Evolutionary conservation across 345 rosid genomes (phyloP).

Genomic region (Gossypium arboreum): DNA sequence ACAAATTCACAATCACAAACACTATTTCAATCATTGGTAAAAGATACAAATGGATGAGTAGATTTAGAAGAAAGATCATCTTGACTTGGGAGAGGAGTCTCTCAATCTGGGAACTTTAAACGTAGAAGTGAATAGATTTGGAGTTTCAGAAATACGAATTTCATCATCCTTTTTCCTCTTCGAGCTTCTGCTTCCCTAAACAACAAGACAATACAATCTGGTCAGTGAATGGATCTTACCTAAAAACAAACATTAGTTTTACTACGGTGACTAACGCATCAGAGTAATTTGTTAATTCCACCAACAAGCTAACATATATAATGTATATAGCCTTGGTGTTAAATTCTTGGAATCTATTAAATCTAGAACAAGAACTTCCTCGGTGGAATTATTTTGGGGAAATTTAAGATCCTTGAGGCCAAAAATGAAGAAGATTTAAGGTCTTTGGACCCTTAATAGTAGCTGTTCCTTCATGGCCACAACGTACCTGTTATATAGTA

Average conservation of each 20-base stretch:
- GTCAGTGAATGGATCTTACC: neutral
- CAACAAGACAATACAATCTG: neutral
- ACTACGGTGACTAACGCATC: neutral
- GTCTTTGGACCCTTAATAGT: neutral
- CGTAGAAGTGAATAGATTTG: slow-evolving; percentile 56
- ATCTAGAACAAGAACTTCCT: neutral
- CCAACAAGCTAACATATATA: neutral
- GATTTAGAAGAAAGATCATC: neutral
- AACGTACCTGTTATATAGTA: neutral
- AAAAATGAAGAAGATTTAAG: neutral
- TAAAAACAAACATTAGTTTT: neutral
- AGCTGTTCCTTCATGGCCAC: neutral
- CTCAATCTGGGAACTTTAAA: slow-evolving; percentile 84
- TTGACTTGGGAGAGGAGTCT: slow-evolving; percentile 13
- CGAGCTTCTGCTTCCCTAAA: slow-evolving; percentile 44
- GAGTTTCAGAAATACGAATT: slow-evolving; percentile 34
- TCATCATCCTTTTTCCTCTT: slow-evolving; percentile 57
- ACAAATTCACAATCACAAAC: neutral
- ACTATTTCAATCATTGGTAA: neutral
- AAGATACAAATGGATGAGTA: neutral
- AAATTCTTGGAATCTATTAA: neutral
- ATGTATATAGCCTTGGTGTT: neutral
- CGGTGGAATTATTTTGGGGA: neutral
- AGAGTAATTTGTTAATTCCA: neutral
- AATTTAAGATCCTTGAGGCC: neutral